Base-by-base conservation (phyloP, 306 rosid genomes). In the Vicia villosa region DNA sequence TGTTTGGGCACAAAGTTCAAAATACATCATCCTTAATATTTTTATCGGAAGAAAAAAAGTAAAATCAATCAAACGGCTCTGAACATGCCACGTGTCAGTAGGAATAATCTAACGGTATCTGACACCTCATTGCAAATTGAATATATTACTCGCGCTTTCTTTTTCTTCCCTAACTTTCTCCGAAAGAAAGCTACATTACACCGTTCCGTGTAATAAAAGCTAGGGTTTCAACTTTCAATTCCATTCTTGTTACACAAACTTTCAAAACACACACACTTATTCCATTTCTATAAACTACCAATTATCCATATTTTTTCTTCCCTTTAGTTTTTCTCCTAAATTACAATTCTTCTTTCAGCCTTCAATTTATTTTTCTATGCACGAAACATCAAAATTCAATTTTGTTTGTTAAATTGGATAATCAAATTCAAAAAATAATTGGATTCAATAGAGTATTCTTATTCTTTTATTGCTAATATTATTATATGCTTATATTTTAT, bases 301-400 rank as follows among this genome's bases (percentile, higher is more conserved):
- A 32, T 45, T 10, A 15, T 52, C 50, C 34, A 3, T 26, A 14
- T 42, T 60, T 8, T 26, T 12, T 22, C 15, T 68, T n/a, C n/a
- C n/a, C 69, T 49, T 62, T 73, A 59, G 76, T 74, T 74, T 76
- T 63, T 67, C 0, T 47, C 37, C 16, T 56, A 70, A 70, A 74
- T 77, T 70, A 72, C n/a, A 17, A 49, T 45, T 30, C 5, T 63
- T 9, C 59, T 79, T 68, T 69, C 69, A 57, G 14, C 60, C 22
- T 21, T 80, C 49, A 63, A 58, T 66, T 66, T 38, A 51, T 61
- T 28, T 56, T 40, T 69, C 38, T 54, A 6, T 40, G 22, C 40
- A 40, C 32, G 56, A 67, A 62, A 30, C 60, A 30, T 59, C 40
- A 8, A 36, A 64, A 76, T 28, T 54, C 54, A 16, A 17, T 14